A percentile compares a stretch with the other conserved stretches of the same genome.
These are phyloP conservation scores for Mercurialis annua DNA, from an alignment of 345 rosid genomes.

Conservation along the genomic window DNA sequence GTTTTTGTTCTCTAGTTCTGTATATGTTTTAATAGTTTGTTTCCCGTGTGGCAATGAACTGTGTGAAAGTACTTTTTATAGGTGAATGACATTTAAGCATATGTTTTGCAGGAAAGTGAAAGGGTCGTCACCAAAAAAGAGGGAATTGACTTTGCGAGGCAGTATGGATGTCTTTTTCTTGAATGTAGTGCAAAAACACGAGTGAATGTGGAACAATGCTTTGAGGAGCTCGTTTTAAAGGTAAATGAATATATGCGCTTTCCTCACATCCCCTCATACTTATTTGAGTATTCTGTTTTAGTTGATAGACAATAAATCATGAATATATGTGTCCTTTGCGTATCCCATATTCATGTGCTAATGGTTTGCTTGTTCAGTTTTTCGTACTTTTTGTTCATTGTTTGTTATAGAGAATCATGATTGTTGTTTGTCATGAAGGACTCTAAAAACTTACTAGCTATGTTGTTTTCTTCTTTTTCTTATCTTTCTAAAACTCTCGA, in stretches of 20 bases:
- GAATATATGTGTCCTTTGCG: neutral
- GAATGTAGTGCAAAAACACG: constrained; percentile 97
- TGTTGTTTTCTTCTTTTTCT: neutral
- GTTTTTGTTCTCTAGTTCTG: neutral
- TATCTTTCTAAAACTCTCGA: neutral
- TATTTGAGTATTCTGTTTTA: neutral
- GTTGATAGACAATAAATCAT: neutral
- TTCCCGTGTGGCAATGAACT: neutral
- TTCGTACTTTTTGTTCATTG: neutral
- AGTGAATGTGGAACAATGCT: constrained; percentile 84
- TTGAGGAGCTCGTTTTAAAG: constrained; percentile 97
- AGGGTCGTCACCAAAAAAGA: constrained; percentile 89
- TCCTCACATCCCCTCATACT: no score
- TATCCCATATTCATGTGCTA: neutral
- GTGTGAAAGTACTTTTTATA: neutral
- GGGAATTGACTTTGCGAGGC: constrained; percentile 83
- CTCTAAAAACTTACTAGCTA: neutral
- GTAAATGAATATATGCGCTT: constrained; percentile 24
- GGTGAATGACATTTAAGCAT: neutral
- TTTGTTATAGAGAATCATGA: neutral
- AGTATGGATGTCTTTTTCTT: constrained; percentile 83
- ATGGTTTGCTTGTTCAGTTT: neutral
- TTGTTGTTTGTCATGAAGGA: neutral
- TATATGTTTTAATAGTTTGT: neutral
- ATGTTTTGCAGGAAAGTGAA: constrained; percentile 69